Conservation (phyloP, 306 rosid species). For the Cyamopsis tetragonoloba region DNA sequence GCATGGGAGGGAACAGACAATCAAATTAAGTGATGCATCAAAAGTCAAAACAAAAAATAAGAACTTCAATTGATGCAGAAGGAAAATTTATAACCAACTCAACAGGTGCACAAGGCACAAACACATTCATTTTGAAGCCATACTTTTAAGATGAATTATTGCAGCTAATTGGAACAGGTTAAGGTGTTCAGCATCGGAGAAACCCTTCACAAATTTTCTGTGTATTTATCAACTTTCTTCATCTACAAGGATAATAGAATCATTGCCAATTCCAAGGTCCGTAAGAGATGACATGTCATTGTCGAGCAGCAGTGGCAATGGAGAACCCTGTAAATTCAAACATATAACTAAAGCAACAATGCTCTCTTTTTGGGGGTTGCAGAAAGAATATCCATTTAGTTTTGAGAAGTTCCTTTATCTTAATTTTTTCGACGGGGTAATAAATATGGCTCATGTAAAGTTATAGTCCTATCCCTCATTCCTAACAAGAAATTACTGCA, state of each 20-base stretch:
- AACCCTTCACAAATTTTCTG: not conserved
- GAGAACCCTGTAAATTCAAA: slow-evolving; percentile 63
- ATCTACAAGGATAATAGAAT: slow-evolving; percentile 67
- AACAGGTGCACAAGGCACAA: not conserved
- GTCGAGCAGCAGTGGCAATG: slow-evolving; percentile 68
- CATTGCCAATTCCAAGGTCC: slow-evolving; percentile 69
- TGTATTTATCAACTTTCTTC: slow-evolving; percentile 52
- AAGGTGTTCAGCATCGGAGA: slow-evolving; percentile 7
- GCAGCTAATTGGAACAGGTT: slow-evolving; percentile 9
- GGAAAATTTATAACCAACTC: not conserved
- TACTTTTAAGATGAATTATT: not conserved
- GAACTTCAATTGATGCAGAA: not conserved
- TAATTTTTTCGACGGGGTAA: not conserved
- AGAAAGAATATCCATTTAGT: not conserved
- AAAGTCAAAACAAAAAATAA: not conserved
- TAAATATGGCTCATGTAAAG: not conserved
- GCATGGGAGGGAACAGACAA: not conserved
- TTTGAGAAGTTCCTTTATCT: not conserved
- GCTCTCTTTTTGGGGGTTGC: not conserved
- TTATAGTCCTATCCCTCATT: not conserved
- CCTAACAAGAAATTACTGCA: not conserved
- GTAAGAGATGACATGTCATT: slow-evolving; percentile 67
- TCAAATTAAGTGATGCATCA: slow-evolving; percentile 2
- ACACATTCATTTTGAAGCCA: not conserved
- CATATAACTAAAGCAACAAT: not conserved